Base-by-base conservation (phyloP, 2,329 filamentous ascomycete genomes). In the Trichoderma sp. region DNA sequence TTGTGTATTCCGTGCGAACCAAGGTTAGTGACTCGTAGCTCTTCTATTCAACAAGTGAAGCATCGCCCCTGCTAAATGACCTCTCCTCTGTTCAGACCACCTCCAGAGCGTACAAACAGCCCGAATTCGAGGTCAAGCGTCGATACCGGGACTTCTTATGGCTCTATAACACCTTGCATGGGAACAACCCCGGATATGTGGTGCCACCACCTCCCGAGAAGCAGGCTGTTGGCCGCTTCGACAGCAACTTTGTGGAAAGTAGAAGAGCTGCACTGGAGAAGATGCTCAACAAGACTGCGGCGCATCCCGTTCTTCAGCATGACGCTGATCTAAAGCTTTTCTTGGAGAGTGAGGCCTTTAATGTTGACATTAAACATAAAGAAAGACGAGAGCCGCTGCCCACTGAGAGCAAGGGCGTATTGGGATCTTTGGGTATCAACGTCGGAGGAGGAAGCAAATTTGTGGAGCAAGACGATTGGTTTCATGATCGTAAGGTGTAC, bases 381-480 rank as follows among this genome's bases (percentile, higher is more conserved):
- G 95, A 98, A 80, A 90, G 95, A 67, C 91, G 93, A 75, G 94
- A 97, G 70, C 92, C 93, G 2, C 89, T 93, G 65, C 85, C 96
- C 4, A 89, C 89, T 53, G 96, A 98, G 81, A 97, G 90, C 82
- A 98, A 98, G 82, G 94, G 96, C 66, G 91, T 98, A 83, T 88
- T 98, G 75, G 93, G 94, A 75, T 92, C 91, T 19, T 86, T 97
- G 66, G 93, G 93, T 27, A 87, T 96, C 71, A 92, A 86, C 72
- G 89, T 95, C 31, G 92, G 94, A 35, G 87, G 89, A 70, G 86
- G 89, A 66, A 90, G 87, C 75, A 99, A 99, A 80, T 99, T 99
- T 81, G 89, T 99, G 49, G 96, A 99, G 81, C 96, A 98, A 77
- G 96, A 99, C 78, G 96, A 99, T 82, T 99, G 95, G 96, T 99